These are phyloP conservation scores for Macaranga tanarius DNA, from an alignment of 441 rosid species.

Conservation along the genomic window DNA sequence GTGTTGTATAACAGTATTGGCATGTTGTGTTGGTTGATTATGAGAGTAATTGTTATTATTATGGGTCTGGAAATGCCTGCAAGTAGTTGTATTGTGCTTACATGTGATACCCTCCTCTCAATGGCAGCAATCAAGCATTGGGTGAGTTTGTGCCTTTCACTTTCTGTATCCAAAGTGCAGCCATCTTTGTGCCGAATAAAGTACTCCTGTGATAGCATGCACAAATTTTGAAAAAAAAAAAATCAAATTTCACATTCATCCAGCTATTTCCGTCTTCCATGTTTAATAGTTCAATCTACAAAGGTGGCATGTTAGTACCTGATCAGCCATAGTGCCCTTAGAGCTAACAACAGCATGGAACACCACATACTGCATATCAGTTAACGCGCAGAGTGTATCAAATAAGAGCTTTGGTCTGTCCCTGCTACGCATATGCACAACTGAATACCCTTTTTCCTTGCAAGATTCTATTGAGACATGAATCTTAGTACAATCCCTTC, in stretches of 20 bases:
- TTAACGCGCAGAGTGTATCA: slow-evolving; percentile 74
- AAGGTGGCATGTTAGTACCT: slow-evolving; percentile 36
- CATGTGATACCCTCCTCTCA: slow-evolving; percentile 63
- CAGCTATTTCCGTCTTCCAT: not conserved
- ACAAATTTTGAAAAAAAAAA: not conserved
- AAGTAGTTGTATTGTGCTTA: slow-evolving; percentile 14
- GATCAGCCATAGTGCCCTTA: slow-evolving; percentile 60
- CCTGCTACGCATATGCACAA: slow-evolving; percentile 57
- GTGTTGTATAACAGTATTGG: not conserved
- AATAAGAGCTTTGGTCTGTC: slow-evolving; percentile 82
- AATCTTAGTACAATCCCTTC: slow-evolving; percentile 49
- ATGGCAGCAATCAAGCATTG: slow-evolving; percentile 75
- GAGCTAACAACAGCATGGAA: slow-evolving; percentile 83
- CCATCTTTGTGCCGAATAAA: slow-evolving; percentile 76
- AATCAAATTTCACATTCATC: not conserved
- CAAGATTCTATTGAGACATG: slow-evolving; percentile 72
- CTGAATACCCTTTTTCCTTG: slow-evolving; percentile 69
- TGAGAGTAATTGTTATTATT: too few relatives aligned
- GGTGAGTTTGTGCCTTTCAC: slow-evolving; percentile 49
- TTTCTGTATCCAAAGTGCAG: slow-evolving; percentile 54
- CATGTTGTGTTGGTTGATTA: not conserved
- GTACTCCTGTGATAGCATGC: slow-evolving; percentile 56
- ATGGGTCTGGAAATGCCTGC: too few relatives aligned
- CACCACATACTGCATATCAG: slow-evolving; percentile 74
- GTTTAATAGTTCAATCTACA: too few relatives aligned